Percentiles rank a stretch among this genome's conserved stretches.
phyloP scores from a whole-genome alignment of 2,329 filamentous ascomycete species.

The Dactylella cylindrospora region DNA sequence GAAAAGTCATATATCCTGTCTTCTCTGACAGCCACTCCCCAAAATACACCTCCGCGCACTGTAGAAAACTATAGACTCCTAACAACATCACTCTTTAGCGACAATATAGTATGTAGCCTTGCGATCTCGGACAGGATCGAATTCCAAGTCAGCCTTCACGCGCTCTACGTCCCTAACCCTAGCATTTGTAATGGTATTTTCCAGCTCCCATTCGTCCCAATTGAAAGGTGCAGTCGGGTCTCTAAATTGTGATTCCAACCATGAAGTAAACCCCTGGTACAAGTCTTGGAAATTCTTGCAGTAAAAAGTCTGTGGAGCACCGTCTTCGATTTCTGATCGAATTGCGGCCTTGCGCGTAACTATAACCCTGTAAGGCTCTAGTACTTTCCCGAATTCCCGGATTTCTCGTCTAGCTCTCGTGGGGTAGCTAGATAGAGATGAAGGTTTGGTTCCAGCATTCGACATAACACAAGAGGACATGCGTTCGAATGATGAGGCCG shows the following conservation, averaged over 20 bases:
- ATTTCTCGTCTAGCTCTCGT: not conserved
- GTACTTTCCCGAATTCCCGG: not conserved
- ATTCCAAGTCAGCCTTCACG: not conserved
- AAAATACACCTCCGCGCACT: too few species aligned
- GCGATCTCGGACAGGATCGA: constrained; percentile 1
- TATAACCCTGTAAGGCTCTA: not conserved
- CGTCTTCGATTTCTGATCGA: not conserved
- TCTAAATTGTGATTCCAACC: not conserved
- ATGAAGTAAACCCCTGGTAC: not conserved
- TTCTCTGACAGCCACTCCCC: too few species aligned
- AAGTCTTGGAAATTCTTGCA: not conserved
- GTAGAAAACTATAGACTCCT: too few species aligned
- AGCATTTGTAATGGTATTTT: not conserved
- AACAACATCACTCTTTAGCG: too few species aligned
- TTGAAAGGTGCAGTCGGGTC: not conserved
- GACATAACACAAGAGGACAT: too few species aligned
- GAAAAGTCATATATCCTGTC: too few species aligned
- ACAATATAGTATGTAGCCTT: too few species aligned
- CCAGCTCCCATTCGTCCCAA: constrained; percentile 1
- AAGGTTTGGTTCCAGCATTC: too few species aligned
- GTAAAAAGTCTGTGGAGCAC: not conserved
- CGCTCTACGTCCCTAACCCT: not conserved
- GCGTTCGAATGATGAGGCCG: too few species aligned
- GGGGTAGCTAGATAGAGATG: too few species aligned
- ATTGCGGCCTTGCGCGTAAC: not conserved